A percentile compares a stretch with the other conserved stretches of the same genome.
Conservation (phyloP, 192 early-diverging fungal genomes). For the Phlyctochytrium planicorne region DNA sequence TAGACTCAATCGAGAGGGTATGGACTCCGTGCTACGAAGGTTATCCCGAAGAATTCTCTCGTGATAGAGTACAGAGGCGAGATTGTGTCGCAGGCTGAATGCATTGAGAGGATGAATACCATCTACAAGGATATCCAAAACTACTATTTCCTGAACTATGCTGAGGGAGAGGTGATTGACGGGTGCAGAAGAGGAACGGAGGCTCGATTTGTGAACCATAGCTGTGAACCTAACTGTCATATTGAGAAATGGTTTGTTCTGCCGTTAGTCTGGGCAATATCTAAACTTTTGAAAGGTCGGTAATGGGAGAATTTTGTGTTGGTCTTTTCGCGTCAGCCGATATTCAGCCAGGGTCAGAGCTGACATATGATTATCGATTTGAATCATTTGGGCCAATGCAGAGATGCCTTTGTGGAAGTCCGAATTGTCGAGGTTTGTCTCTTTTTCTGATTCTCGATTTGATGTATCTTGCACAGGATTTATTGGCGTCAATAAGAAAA, state of each 20-base stretch:
- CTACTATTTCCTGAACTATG: conserved; percentile 81
- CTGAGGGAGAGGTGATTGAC: conserved; percentile 75
- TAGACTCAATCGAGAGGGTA: conserved; percentile 69
- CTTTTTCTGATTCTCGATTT: conserved; percentile 3
- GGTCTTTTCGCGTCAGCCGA: conserved; percentile 73
- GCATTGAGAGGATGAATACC: conserved; percentile 70
- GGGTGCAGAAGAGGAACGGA: conserved; percentile 73
- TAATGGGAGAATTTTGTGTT: conserved; percentile 70
- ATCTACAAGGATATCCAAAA: conserved; percentile 63
- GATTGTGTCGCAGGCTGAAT: conserved; percentile 65
- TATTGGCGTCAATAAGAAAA: conserved; percentile 18
- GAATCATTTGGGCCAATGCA: conserved; percentile 66
- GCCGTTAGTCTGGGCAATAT: neutral
- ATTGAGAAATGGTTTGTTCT: conserved; percentile 82
- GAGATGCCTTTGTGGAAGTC: conserved; percentile 66
- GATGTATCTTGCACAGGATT: conserved; percentile 8
- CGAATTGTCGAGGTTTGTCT: conserved; percentile 67
- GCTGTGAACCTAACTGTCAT: conserved; percentile 82
- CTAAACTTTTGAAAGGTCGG: conserved; percentile 36
- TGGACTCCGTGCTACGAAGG: conserved; percentile 57
- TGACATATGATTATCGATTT: conserved; percentile 88
- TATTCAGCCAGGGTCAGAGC: conserved; percentile 63
- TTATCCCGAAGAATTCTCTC: conserved; percentile 57
- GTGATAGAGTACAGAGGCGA: conserved; percentile 85
- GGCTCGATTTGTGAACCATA: conserved; percentile 84